Base-by-base conservation (phyloP, 2,329 filamentous ascomycete species). In the Xylaria digitata region DNA sequence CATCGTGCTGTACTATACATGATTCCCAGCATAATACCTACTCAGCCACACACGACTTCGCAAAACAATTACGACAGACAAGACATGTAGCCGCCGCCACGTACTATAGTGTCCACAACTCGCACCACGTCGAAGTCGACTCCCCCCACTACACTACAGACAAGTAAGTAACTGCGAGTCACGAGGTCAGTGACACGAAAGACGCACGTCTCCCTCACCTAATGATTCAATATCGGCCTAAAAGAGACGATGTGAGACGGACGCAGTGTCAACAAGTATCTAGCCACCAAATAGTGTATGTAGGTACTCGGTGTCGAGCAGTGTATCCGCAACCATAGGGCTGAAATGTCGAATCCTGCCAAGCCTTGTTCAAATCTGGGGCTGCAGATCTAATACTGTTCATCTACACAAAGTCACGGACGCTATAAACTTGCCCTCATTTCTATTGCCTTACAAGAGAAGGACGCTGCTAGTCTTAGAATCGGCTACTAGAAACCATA, bases 291-390 rank as follows among this genome's bases (percentile, higher is more conserved):
- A 37, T 37, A 37, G 34, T 37, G 11, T 6, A 37, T 37, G 11
- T 40, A 54, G 50, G n/a, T 34, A 53, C 11, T 26, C 26, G 13
- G 42, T 15, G 13, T 54, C 52, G 32, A 42, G 34, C 34, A 30
- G 40, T 37, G 19, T n/a, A 49, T 53, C 37, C n/a, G 46, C 46
- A 45, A 65, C 26, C 53, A 55, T 68, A 68, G 63, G 66, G 66
- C 66, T 68, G 66, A 68, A 26, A 43, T 53, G 40, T 56, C 45
- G 30, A 68, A 45, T 54, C 30, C 17, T 53, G 63, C 66, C 66
- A 61, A 66, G 63, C 42, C 6, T 21, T 34, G 1, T 40, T 40
- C 52, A 15, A 42, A 21, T 45, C 50, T 21, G 21, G 43, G 57
- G 40, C 34, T 58, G 61, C 57, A 57, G 56, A 58, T 65, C 54